Evolutionary conservation across 768 basidiomycete species (phyloP).

Genomic region (Tylopilus intermedius): DNA sequence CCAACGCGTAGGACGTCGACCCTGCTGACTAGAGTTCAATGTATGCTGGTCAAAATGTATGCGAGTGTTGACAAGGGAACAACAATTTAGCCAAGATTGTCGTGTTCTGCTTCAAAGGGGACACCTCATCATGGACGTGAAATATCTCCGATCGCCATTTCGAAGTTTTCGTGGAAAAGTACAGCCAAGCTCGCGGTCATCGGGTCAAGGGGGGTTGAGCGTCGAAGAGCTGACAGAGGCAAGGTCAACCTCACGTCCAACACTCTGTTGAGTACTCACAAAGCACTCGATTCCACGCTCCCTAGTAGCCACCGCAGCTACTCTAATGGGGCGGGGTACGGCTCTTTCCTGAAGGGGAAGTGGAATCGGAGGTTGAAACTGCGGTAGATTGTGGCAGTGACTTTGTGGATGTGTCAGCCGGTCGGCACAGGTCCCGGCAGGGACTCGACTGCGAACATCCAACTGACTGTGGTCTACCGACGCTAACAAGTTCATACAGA

Average conservation of each 20-base stretch:
- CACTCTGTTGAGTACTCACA: too few species aligned
- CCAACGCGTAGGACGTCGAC: background rate
- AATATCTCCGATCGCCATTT: background rate
- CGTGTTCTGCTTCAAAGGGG: background rate
- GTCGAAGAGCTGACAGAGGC: too few species aligned
- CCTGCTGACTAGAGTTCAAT: conserved; percentile 1
- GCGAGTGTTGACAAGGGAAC: conserved; percentile 13
- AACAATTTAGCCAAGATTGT: conserved; percentile 12
- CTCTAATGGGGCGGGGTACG: too few species aligned
- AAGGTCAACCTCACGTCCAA: too few species aligned
- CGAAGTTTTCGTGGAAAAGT: background rate
- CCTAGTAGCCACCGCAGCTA: too few species aligned
- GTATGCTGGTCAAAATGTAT: background rate
- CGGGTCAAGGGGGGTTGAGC: background rate
- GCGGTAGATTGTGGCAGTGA: conserved; percentile 10
- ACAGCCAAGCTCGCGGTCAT: background rate
- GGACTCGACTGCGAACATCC: conserved; percentile 6
- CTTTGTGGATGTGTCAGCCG: conserved; percentile 16
- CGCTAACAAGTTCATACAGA: background rate
- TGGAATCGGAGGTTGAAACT: background rate
- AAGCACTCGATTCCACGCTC: too few species aligned
- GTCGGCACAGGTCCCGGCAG: conserved; percentile 12
- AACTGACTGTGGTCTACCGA: background rate
- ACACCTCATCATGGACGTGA: background rate
- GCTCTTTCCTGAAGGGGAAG: background rate